These are phyloP conservation scores for Guadua angustifolia DNA, from an alignment of 176 grass and related monocot species.

Conservation along the genomic window DNA sequence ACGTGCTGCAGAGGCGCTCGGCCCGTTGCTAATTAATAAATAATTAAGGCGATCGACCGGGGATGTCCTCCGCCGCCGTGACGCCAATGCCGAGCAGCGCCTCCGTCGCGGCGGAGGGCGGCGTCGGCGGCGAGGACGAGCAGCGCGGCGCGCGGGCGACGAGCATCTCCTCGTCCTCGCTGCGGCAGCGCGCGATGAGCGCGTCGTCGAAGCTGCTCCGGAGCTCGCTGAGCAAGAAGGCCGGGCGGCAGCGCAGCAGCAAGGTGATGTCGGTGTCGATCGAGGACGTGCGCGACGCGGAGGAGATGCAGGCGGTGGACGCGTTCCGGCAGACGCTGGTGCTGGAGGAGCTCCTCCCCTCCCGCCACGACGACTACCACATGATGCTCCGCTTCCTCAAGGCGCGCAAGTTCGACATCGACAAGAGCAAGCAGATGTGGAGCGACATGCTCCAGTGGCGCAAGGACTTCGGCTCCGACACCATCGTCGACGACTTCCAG, in stretches of 20 bases:
- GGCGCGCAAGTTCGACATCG: slow-evolving; percentile 91
- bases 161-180: slow-evolving; percentile 11
- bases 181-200: slow-evolving; percentile 74
- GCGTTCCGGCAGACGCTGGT: slow-evolving; percentile 93
- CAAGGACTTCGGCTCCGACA: slow-evolving; percentile 79
- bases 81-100: slow-evolving; percentile 24
- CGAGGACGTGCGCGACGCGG: slow-evolving; percentile 87
- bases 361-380: slow-evolving; percentile 97
- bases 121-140: slow-evolving; percentile 30
- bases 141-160: slow-evolving; percentile 23
- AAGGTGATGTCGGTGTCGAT: slow-evolving; percentile 94
- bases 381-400: slow-evolving; percentile 93
- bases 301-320: slow-evolving; percentile 89
- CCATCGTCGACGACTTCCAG: slow-evolving; percentile 78
- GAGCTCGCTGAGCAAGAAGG: slow-evolving; percentile 62
- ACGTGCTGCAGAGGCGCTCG: slow-evolving; percentile 1
- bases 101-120: slow-evolving; percentile 33
- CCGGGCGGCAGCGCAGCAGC: slow-evolving; percentile 80
- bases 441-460: slow-evolving; percentile 84
- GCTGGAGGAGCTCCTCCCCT: slow-evolving; percentile 92
- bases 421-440: slow-evolving; percentile 97
- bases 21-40: too few species aligned
- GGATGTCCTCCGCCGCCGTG: slow-evolving; percentile 17
- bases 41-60: slow-evolving; percentile 3
- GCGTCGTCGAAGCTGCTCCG: slow-evolving; percentile 89